Percentiles rank a stretch among this genome's conserved stretches.
Evolutionary conservation across 352 stramenopile genomes (phyloP).

Genomic region (Pythium phragmitis): DNA sequence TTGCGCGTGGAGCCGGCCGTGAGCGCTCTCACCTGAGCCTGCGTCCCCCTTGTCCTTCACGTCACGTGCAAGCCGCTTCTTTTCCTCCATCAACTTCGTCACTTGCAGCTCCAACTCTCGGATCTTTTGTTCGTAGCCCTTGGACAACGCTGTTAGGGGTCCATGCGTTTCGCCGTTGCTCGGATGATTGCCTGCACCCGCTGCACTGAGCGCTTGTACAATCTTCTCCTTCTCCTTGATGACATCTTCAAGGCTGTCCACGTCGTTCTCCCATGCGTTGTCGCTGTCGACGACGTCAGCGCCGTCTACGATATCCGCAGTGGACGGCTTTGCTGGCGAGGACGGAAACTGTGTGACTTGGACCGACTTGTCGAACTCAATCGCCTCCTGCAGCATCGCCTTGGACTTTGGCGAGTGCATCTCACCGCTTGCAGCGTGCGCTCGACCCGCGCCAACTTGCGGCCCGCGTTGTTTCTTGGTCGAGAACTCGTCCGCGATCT

Average conservation of each 20-base stretch:
- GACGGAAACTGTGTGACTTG: conserved; percentile 21
- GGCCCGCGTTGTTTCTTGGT: conserved; percentile 26
- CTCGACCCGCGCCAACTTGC: conserved; percentile 12
- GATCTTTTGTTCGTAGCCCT: conserved; percentile 47
- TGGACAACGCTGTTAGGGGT: conserved; percentile 34
- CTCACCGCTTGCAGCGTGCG: conserved; percentile 12
- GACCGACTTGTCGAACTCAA: conserved; percentile 38
- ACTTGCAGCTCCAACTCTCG: conserved; percentile 34
- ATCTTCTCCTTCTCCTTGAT: conserved; percentile 60
- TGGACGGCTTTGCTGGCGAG: conserved; percentile 7
- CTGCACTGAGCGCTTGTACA: conserved; percentile 26
- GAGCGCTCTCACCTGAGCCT: not conserved
- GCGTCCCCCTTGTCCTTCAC: conserved; percentile 15
- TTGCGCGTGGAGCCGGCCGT: conserved; percentile 23
- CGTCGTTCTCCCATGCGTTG: conserved; percentile 24
- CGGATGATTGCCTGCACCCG: not conserved
- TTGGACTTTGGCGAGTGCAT: conserved; percentile 29
- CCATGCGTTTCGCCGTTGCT: conserved; percentile 17
- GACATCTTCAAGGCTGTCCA: conserved; percentile 39
- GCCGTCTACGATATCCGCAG: not conserved
- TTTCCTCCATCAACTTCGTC: conserved; percentile 28
- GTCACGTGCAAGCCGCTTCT: conserved; percentile 29
- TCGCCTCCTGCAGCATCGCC: conserved; percentile 31
- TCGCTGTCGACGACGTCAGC: conserved; percentile 1
- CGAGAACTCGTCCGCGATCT: conserved; percentile 44